Evolutionary conservation across 768 basidiomycete species (phyloP), one percentile per base, ranked within the genome.

Genomic region (Boletus rubescentipes): DNA sequence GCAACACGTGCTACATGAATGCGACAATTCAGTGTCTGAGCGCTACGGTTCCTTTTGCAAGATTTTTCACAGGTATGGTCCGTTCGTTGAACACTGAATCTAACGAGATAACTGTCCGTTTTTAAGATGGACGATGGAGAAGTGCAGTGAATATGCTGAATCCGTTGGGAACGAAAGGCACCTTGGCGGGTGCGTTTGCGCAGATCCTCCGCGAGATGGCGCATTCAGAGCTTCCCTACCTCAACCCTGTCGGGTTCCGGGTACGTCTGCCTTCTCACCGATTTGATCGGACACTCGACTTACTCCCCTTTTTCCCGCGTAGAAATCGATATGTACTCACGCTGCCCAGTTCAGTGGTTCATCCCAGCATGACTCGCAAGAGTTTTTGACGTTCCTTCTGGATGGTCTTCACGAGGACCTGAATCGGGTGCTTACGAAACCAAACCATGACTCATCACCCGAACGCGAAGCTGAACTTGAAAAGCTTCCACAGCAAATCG

Each of bases 1-100:
- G 90, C 16, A 98, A 98, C 69, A 99, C 97, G 9, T 99, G 97
- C 70, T 99, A 98, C 67, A 98, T 98, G 93, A 98, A 98, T 69
- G 91, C 97, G 30, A 94, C 93, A 7, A 83, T 99, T 15, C 97
- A 99, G 71, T 99, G 97, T 69, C 75, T 99, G 66, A 93, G 87
- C 67, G 95, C 95, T 0, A 97, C 96, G 0, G 84, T 90, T 8
- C 96, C 96, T 0, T 96, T 99, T 70, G 84, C 94, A 30, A 80
- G 86, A 49, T 98, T 95, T 75, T 98, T 99, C 64, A 87, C 85
- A 5, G 89, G 93, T 94, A 66, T 35, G 46, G 44, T 16, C 20
- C n/a, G 56, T 20, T 46, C 46, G 51, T 29, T 37, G 29, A 51
- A 47, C 12, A 38, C 9, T 20, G 36, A 29, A 39, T 42, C 16